These are phyloP conservation scores for Platanus orientalis DNA, from an alignment of 164 flowering plant genomes.

Conservation along the genomic window DNA sequence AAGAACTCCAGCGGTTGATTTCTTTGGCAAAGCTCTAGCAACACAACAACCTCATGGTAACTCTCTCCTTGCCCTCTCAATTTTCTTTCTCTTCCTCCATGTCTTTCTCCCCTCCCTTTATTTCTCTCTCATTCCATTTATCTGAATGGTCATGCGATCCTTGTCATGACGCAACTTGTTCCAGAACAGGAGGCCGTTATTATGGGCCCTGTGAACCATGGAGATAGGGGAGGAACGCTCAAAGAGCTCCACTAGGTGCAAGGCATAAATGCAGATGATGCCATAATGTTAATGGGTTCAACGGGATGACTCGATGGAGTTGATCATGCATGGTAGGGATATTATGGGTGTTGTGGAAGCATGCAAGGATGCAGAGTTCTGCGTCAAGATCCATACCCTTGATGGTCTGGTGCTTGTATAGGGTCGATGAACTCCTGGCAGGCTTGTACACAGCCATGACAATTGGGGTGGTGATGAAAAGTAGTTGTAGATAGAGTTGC, in stretches of 20 bases:
- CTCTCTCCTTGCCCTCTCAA: too few species aligned
- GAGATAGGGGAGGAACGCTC: conserved; percentile 51
- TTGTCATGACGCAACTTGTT: conserved; percentile 24
- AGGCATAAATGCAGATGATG: conserved; percentile 38
- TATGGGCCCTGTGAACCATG: conserved; percentile 49
- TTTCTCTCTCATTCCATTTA: too few species aligned
- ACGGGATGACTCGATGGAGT: conserved; percentile 43
- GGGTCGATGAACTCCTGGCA: conserved; percentile 22
- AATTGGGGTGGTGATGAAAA: conserved; percentile 58
- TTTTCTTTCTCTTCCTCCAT: too few species aligned
- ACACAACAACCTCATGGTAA: too few species aligned
- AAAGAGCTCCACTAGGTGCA: conserved; percentile 58
- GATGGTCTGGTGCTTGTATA: conserved; percentile 39
- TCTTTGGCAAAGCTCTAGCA: too few species aligned
- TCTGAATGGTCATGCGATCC: conserved; percentile 35
- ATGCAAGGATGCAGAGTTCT: conserved; percentile 38
- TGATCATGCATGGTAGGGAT: conserved; percentile 44
- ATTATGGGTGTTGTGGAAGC: conserved; percentile 43
- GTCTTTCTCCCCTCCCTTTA: too few species aligned
- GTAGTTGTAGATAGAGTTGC: too few species aligned
- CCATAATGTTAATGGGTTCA: conserved; percentile 26
- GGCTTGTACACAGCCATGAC: conserved; percentile 46
- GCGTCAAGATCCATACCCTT: conserved; percentile 24
- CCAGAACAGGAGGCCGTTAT: conserved; percentile 53
- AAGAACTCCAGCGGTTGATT: too few species aligned